phyloP scores from a whole-genome alignment of 139 green algal species.

The Chlorella sp. region DNA sequence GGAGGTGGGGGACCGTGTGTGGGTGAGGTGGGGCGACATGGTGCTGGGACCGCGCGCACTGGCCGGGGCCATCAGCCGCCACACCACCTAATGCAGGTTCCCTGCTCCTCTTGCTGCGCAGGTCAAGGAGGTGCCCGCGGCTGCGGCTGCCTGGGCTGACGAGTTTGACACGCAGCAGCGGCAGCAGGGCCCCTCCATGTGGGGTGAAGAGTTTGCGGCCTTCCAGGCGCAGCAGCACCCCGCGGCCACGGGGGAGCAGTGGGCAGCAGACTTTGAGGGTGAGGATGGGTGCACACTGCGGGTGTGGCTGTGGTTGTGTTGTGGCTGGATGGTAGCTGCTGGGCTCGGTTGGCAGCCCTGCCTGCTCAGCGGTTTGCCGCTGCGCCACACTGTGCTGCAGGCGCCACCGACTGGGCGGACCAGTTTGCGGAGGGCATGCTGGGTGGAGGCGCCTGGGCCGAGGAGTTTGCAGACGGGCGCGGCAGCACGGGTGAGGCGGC shows the following conservation, averaged over 20 bases:
- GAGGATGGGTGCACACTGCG: neutral
- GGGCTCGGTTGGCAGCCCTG: too few relatives aligned
- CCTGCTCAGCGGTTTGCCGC: too few relatives aligned
- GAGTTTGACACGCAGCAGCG: slow-evolving; percentile 54
- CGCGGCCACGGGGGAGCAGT: slow-evolving; percentile 20
- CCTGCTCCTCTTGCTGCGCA: slow-evolving; percentile 16
- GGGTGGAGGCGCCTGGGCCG: slow-evolving; percentile 48
- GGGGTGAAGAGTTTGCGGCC: slow-evolving; percentile 63
- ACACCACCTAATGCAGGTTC: too few relatives aligned
- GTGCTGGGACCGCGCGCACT: too few relatives aligned
- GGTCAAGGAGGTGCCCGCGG: slow-evolving; percentile 67
- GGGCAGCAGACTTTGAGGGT: slow-evolving; percentile 50
- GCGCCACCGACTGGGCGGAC: slow-evolving; percentile 65
- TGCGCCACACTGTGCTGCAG: slow-evolving; percentile 1
- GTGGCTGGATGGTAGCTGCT: too few relatives aligned
- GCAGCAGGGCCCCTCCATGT: slow-evolving; percentile 24
- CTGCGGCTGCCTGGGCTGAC: slow-evolving; percentile 53
- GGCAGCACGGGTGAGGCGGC: slow-evolving; percentile 17
- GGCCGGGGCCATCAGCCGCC: too few relatives aligned
- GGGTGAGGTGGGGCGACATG: too few relatives aligned
- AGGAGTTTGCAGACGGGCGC: slow-evolving; percentile 56
- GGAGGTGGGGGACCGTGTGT: too few relatives aligned
- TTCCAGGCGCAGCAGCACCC: slow-evolving; percentile 41
- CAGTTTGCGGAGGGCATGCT: slow-evolving; percentile 68
- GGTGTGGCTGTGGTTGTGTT: too few relatives aligned